Percentiles rank a stretch among this genome's conserved stretches.
Conservation (phyloP, 1,284 basidiomycete genomes). For the Lignosus rhinocerotis region DNA sequence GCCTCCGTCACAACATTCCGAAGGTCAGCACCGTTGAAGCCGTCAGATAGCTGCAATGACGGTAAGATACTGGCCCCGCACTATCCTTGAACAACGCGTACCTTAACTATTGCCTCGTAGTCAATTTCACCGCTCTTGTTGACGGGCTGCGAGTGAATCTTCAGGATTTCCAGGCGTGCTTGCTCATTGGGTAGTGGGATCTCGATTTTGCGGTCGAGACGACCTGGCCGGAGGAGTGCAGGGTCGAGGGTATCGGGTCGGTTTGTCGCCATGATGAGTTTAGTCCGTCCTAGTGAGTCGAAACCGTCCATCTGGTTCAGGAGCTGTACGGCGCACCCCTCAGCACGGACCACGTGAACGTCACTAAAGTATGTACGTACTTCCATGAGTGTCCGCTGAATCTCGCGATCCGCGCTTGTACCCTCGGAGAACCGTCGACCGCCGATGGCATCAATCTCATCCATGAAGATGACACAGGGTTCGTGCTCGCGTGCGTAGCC, state of each 20-base stretch:
- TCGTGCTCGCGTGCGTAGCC: constrained; percentile 97
- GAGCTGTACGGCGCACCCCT: constrained; percentile 49
- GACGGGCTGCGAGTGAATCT: constrained; percentile 94
- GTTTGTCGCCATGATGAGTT: constrained; percentile 99
- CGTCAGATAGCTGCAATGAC: constrained; percentile 71
- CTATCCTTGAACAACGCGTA: constrained; percentile 32
- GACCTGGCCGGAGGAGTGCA: constrained; percentile 92
- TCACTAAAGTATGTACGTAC: constrained; percentile 39
- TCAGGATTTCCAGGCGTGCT: constrained; percentile 92
- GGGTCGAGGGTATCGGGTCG: constrained; percentile 97
- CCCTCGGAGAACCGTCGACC: constrained; percentile 97
- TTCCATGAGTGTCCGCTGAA: constrained; percentile 99
- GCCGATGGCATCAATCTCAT: constrained; percentile 98
- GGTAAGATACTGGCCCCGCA: background rate
- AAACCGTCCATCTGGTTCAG: constrained; percentile 99
- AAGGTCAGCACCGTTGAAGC: constrained; percentile 95
- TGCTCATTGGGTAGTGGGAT: constrained; percentile 98
- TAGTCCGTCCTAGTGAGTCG: constrained; percentile 93
- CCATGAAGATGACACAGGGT: constrained; percentile 99
- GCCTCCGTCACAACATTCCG: constrained; percentile 98
- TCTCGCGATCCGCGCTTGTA: constrained; percentile 97
- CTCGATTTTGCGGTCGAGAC: constrained; percentile 97
- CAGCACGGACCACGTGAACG: background rate
- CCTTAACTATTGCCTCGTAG: constrained; percentile 96
- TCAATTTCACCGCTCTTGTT: constrained; percentile 96